Base-by-base conservation (phyloP, 75 land plant genomes). In the Pinus taeda region DNA sequence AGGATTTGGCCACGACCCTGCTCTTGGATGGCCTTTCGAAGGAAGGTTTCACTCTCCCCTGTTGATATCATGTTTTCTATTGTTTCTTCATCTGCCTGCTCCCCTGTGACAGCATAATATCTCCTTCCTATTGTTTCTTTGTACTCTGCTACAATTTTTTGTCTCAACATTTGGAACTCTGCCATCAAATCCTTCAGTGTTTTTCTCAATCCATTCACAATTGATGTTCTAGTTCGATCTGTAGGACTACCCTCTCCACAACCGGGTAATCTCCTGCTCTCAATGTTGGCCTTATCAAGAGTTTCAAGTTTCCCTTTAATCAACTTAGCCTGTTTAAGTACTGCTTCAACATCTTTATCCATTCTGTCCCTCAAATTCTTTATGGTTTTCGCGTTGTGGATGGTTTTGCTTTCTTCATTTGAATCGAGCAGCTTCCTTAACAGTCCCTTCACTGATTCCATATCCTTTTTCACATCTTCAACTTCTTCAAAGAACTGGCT, bases 101-200 rank as follows among this genome's bases (percentile, higher is more conserved):
- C 86, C 57, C 98, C 98, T 2, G 97, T 95, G 66, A 93, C 87
- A 0, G 90, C 91, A 80, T 78, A 95, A 75, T 91, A 95, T 61
- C 94, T 82, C 57, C 98, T 71, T 67, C 73, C 91, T n/a, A 95
- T 85, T 1, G 93, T 89, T 69, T 91, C 92, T 75, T 80, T 89
- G 79, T 93, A 82, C 82, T 95, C 98, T 13, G 74, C 79, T 86
- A 86, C 77, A 77, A 89, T 91, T 80, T 71, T 81, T 81, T 86
- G 85, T 79, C 97, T 75, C 83, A 95, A 78, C 0, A 60, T 61
- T 76, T 91, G 93, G 77, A 95, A 95, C 8, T 93, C 95, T 77
- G 80, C 81, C 96, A 93, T 95, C 76, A 95, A 75, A 57, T 91
- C 96, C 80, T 86, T 91, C 29, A 95, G 84, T 79, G 86, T 91